A percentile compares a stretch with the other conserved stretches of the same genome.
Conservation (phyloP, 169 alveolate species). For the Plasmodium blacklocki region DNA sequence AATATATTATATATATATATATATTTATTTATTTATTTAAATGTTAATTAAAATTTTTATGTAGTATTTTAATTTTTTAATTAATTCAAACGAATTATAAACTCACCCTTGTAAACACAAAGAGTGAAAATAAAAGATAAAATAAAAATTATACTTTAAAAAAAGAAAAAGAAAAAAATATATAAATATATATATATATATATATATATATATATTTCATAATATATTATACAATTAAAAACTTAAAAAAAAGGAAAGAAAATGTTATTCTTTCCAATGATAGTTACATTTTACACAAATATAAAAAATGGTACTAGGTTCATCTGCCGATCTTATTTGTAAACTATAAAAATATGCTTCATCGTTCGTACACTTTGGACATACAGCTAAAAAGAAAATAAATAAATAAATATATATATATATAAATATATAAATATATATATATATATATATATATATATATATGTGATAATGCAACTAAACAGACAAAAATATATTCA, state of each 20-base stretch:
- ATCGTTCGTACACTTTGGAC: slow-evolving; percentile 86
- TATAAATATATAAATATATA: background rate
- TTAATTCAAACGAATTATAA: too few species aligned
- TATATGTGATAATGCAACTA: too few species aligned
- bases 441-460: background rate
- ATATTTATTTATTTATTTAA: too few species aligned
- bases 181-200: background rate
- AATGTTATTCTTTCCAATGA: slow-evolving; percentile 85
- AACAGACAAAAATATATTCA: too few species aligned
- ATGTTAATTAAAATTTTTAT: too few species aligned
- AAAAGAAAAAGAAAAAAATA: too few species aligned
- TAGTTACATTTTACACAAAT: slow-evolving; percentile 84
- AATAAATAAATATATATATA: background rate
- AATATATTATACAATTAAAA: background rate
- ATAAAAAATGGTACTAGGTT: slow-evolving; percentile 86
- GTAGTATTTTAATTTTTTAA: too few species aligned
- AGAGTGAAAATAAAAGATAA: too few species aligned
- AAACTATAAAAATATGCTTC: slow-evolving; percentile 88
- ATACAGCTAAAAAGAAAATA: slow-evolving; percentile 78
- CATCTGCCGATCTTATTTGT: slow-evolving; percentile 89
- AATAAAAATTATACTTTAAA: too few species aligned
- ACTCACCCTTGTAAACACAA: too few species aligned
- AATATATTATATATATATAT: too few species aligned
- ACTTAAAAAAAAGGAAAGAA: background rate
- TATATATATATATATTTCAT: background rate